phyloP scores from a whole-genome alignment of 768 basidiomycete species.

The Boletales sp. region DNA sequence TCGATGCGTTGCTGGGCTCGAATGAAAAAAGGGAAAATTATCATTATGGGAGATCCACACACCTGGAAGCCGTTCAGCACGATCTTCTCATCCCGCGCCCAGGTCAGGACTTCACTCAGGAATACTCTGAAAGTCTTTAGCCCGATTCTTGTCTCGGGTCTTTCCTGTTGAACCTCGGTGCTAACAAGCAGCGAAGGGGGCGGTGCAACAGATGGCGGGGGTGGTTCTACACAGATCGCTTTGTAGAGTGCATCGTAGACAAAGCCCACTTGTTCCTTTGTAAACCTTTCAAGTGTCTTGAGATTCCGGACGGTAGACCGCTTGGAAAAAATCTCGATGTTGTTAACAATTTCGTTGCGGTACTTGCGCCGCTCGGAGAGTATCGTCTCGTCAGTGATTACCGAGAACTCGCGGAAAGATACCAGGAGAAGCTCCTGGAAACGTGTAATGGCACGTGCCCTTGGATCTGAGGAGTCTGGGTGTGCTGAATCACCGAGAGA shows the following conservation, averaged over 20 bases:
- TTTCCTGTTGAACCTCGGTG: slow-evolving; percentile 62
- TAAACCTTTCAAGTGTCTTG: slow-evolving; percentile 72
- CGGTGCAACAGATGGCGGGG: slow-evolving; percentile 51
- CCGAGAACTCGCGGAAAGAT: slow-evolving; percentile 95
- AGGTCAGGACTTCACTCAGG: slow-evolving; percentile 88
- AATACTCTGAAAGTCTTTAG: slow-evolving; percentile 84
- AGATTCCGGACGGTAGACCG: slow-evolving; percentile 88
- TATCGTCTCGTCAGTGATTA: slow-evolving; percentile 95
- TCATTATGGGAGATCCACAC: slow-evolving; percentile 4
- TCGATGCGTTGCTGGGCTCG: slow-evolving; percentile 74
- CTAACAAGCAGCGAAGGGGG: slow-evolving; percentile 50
- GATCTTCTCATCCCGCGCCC: slow-evolving; percentile 93
- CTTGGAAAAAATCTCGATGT: slow-evolving; percentile 92
- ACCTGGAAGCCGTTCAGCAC: slow-evolving; percentile 92
- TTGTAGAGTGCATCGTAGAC: slow-evolving; percentile 93
- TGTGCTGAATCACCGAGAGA: slow-evolving; percentile 93
- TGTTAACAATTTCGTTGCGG: slow-evolving; percentile 85
- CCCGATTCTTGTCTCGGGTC: slow-evolving; percentile 87
- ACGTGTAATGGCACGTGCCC: slow-evolving; percentile 88
- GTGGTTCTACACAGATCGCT: slow-evolving; percentile 75
- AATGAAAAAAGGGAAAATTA: slow-evolving; percentile 4
- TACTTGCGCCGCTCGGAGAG: slow-evolving; percentile 79
- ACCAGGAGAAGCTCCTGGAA: slow-evolving; percentile 97
- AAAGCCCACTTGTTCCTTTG: slow-evolving; percentile 81
- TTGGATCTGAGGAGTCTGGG: slow-evolving; percentile 82